A percentile compares a stretch with the other conserved stretches of the same genome.
Conservation (phyloP, 306 rosid species). For the Cajanus cajan region DNA sequence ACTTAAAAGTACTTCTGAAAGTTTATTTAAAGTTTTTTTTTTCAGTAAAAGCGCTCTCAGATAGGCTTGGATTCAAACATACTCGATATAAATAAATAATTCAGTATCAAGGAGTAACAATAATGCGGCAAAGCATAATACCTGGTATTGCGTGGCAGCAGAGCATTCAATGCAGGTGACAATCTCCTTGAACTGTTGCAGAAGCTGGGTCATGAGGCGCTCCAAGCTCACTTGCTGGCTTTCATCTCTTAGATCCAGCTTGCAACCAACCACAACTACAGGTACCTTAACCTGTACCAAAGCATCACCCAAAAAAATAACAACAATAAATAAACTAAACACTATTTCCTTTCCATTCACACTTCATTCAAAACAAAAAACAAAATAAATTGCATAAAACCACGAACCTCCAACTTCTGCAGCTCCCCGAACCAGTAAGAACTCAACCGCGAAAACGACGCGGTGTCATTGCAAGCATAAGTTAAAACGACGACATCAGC, state of each 20-base stretch:
- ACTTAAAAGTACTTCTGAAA: no score
- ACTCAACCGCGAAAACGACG: constrained; percentile 55
- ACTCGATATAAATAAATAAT: neutral
- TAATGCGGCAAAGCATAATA: constrained; percentile 7
- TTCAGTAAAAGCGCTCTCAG: no score
- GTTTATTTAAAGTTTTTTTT: no score
- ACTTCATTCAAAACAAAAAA: neutral
- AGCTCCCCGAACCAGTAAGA: constrained; percentile 75
- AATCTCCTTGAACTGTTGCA: constrained; percentile 33
- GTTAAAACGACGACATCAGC: constrained; percentile 84
- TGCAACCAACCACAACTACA: constrained; percentile 49
- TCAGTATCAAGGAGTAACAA: constrained; percentile 9
- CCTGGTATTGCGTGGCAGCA: constrained; percentile 51
- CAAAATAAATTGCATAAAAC: constrained; percentile 7
- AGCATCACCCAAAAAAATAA: neutral
- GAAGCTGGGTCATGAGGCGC: constrained; percentile 39
- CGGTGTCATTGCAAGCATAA: constrained; percentile 74
- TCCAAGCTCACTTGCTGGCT: constrained; percentile 51
- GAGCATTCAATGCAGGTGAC: constrained; percentile 53
- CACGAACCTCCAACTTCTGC: constrained; percentile 57
- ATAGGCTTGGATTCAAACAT: no score
- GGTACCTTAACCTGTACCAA: constrained; percentile 44
- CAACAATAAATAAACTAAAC: neutral
- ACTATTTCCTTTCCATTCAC: neutral
- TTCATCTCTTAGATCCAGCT: constrained; percentile 45